phyloP scores from a whole-genome alignment of 768 basidiomycete species.

The Tulasnella sp. region DNA sequence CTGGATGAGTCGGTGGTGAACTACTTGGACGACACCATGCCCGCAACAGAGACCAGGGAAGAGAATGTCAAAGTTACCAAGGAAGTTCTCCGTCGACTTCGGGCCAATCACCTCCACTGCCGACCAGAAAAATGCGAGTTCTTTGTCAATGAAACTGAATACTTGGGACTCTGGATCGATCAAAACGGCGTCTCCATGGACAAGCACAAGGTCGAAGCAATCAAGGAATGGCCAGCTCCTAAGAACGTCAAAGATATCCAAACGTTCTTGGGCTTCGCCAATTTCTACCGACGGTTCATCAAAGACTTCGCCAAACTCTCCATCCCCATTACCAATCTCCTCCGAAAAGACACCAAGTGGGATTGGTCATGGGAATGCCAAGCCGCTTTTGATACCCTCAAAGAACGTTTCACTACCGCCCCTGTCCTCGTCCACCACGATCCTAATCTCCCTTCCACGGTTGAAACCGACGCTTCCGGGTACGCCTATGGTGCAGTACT shows the following conservation, averaged over 20 bases:
- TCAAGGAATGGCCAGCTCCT: no score
- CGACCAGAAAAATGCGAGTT: no score
- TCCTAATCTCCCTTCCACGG: background rate
- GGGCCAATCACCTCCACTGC: no score
- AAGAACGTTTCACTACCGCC: background rate
- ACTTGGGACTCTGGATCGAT: no score
- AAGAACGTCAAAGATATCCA: background rate
- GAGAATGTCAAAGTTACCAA: background rate
- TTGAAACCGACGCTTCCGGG: background rate
- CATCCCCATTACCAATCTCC: no score
- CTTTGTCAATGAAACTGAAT: no score
- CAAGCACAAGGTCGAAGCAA: no score
- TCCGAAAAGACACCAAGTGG: background rate
- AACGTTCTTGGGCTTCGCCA: no score
- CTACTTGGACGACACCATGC: conserved; percentile 30
- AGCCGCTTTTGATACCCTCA: background rate
- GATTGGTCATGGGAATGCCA: background rate
- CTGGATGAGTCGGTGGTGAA: conserved; percentile 25
- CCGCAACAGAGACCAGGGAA: conserved; percentile 18
- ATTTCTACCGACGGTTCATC: no score
- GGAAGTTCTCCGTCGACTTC: conserved; percentile 15
- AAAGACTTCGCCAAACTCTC: no score
- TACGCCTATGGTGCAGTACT: background rate
- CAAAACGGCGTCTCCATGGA: no score
- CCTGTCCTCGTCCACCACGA: background rate